phyloP scores from a whole-genome alignment of 1,284 basidiomycete genomes.

The Xerocomus minutiporus region DNA sequence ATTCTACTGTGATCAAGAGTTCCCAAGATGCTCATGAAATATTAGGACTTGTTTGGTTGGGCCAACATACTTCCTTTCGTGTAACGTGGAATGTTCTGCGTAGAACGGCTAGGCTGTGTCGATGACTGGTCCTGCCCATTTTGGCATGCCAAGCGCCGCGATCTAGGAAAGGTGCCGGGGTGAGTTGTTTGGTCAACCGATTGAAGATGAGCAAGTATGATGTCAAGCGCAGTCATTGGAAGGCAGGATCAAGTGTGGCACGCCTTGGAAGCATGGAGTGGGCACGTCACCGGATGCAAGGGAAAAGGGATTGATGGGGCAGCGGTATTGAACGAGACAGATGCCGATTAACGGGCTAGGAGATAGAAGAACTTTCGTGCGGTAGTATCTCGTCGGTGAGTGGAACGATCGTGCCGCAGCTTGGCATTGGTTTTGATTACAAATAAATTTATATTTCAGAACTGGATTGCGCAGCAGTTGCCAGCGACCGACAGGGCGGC shows the following conservation, averaged over 20 bases:
- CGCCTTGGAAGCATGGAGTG: slow-evolving; percentile 16
- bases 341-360: not conserved
- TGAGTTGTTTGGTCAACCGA: not conserved
- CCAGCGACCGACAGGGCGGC: not conserved
- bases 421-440: not conserved
- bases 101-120: slow-evolving; percentile 24
- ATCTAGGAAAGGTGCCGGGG: not conserved
- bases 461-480: not conserved
- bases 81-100: slow-evolving; percentile 24
- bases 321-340: not conserved
- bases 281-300: slow-evolving; percentile 4
- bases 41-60: not conserved
- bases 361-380: not conserved
- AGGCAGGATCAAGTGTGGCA: slow-evolving; percentile 8
- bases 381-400: not conserved
- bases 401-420: not conserved
- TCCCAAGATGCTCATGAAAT: not conserved
- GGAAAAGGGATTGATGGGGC: slow-evolving; percentile 4
- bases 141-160: slow-evolving; percentile 2
- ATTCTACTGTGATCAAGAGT: slow-evolving; percentile 14
- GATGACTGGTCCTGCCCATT: slow-evolving; percentile 20
- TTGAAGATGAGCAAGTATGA: not conserved
- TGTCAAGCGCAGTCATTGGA: not conserved
- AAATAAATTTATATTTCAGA: not conserved
- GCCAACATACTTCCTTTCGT: not conserved